phyloP scores from a whole-genome alignment of 371 early-diverging fungal species.

The Blakeslea trispora region DNA sequence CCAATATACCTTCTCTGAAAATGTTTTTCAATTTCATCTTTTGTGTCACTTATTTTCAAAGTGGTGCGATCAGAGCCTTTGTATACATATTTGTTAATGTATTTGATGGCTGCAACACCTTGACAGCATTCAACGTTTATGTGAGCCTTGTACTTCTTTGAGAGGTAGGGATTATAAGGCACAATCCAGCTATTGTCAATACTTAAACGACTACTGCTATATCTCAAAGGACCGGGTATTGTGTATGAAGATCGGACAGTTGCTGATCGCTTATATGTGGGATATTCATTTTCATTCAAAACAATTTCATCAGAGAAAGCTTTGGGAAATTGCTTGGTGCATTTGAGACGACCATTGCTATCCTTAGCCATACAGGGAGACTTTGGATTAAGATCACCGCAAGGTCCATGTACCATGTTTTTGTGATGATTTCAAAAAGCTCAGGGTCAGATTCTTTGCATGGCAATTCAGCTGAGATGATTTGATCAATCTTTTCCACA shows the following conservation, averaged over 20 bases:
- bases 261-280: background rate
- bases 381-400: background rate
- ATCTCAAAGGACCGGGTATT: too few relatives aligned
- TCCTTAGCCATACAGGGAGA: background rate
- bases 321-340: constrained; percentile 5
- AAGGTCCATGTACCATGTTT: background rate
- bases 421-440: constrained; percentile 3
- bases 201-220: background rate
- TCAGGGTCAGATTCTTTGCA: background rate
- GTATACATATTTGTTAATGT: constrained; percentile 21
- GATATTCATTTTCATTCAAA: background rate
- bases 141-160: constrained; percentile 39
- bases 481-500: background rate
- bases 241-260: too few relatives aligned
- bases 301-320: background rate
- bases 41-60: background rate
- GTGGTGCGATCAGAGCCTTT: constrained; percentile 5
- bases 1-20: constrained; percentile 2
- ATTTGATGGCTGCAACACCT: constrained; percentile 28
- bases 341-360: background rate
- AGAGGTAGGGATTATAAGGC: constrained; percentile 30
- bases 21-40: background rate
- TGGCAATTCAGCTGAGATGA: constrained; percentile 4
- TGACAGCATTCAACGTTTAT: constrained; percentile 42
- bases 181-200: constrained; percentile 37